phyloP scores from a whole-genome alignment of 164 flowering plant species.

The Umbilicus rupestris region DNA sequence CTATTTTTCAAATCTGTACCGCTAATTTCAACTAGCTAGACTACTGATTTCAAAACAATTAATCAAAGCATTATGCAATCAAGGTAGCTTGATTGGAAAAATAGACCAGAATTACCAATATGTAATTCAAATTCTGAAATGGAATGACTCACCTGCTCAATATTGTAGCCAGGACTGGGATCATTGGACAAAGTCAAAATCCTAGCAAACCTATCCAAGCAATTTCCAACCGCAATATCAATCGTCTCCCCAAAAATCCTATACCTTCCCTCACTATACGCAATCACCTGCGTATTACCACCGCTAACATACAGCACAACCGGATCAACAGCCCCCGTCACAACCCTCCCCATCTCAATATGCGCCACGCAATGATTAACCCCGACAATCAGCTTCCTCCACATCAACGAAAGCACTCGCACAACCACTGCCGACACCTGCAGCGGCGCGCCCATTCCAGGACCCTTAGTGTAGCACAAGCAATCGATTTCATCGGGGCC shows the following conservation, averaged over 20 bases:
- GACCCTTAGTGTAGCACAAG: slow-evolving; percentile 94
- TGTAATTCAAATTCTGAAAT: no score
- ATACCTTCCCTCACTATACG: slow-evolving; percentile 83
- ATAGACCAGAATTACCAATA: no score
- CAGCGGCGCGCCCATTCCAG: slow-evolving; percentile 97
- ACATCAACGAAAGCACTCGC: slow-evolving; percentile 67
- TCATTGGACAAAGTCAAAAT: slow-evolving; percentile 81
- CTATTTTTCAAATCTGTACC: background rate
- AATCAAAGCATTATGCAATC: no score
- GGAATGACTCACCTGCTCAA: slow-evolving; percentile 68
- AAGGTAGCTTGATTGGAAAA: no score
- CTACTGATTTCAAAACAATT: no score
- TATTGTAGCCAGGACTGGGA: slow-evolving; percentile 94
- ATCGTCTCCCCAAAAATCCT: slow-evolving; percentile 96
- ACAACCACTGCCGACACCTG: slow-evolving; percentile 78
- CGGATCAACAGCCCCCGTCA: slow-evolving; percentile 89
- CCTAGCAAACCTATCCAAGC: slow-evolving; percentile 92
- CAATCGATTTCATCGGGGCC: slow-evolving; percentile 67
- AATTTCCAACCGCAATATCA: slow-evolving; percentile 96
- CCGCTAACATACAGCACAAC: slow-evolving; percentile 96
- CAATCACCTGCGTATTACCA: slow-evolving; percentile 95
- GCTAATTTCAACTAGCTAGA: no score
- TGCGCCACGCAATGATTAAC: slow-evolving; percentile 98
- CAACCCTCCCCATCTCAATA: slow-evolving; percentile 94
- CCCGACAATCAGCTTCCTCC: slow-evolving; percentile 88